Percentiles rank a stretch among this genome's conserved stretches.
These are phyloP conservation scores for Sanghuangporus sanghuang DNA, from an alignment of 1,284 basidiomycete genomes.

Conservation along the genomic window DNA sequence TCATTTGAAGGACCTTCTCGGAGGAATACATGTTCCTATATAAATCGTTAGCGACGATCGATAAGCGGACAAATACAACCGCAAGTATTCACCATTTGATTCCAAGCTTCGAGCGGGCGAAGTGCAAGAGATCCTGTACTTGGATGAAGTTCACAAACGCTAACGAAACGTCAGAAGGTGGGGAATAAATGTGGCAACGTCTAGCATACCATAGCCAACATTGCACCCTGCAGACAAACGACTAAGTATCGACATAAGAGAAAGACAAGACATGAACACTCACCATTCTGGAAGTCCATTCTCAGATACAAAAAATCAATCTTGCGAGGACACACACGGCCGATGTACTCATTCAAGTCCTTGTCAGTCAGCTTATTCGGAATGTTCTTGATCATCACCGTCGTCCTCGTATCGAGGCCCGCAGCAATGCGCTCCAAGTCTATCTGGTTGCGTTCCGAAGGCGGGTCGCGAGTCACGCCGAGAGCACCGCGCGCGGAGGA, in stretches of 20 bases:
- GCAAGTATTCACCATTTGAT: conserved; percentile 56
- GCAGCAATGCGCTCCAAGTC: conserved; percentile 66
- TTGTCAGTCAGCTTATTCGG: conserved; percentile 84
- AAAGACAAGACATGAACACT: conserved; percentile 19
- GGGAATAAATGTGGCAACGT: background rate
- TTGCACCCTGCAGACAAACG: conserved; percentile 57
- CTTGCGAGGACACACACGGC: conserved; percentile 56
- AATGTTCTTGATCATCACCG: conserved; percentile 86
- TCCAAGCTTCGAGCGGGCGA: conserved; percentile 68
- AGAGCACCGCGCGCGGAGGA: conserved; percentile 9
- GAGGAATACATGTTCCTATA: conserved; percentile 84
- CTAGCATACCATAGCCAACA: conserved; percentile 59
- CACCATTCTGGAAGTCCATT: conserved; percentile 79
- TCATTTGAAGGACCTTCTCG: conserved; percentile 83
- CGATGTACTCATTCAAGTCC: conserved; percentile 67
- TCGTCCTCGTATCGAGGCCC: conserved; percentile 76
- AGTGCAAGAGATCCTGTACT: conserved; percentile 67
- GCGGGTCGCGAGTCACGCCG: conserved; percentile 20
- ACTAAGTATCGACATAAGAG: background rate
- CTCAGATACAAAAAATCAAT: conserved; percentile 84
- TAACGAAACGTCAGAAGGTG: background rate
- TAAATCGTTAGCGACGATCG: background rate
- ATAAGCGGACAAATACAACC: conserved; percentile 18
- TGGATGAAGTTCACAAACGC: conserved; percentile 82
- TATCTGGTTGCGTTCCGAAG: conserved; percentile 59